Base-by-base conservation (phyloP, 371 early-diverging fungal species). In the Mucor piriformis region DNA sequence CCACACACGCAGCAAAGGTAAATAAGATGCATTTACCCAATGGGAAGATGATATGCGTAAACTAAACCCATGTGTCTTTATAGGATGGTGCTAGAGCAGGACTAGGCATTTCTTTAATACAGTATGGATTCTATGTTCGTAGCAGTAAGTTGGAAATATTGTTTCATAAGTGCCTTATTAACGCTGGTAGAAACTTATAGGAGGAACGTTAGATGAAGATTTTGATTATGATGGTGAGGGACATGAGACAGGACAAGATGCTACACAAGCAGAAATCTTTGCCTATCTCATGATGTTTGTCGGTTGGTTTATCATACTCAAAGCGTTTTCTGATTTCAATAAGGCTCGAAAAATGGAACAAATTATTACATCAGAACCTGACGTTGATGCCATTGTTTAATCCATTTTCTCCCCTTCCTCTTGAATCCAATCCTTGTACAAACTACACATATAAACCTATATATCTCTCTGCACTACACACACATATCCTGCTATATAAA, bases 1-100 rank as follows among this genome's bases (percentile, higher is more conserved):
- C 87, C 34, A 79, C 82, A 25, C 87, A 87, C 62, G 83, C 87
- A 15, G 79, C 84, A 40, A 85, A 85, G 74, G 82, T 79, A 73
- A 38, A 5, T 54, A 3, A 29, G n/a, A n/a, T n/a, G n/a, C n/a
- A n/a, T n/a, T n/a, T n/a, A n/a, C n/a, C n/a, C n/a, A n/a, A n/a
- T n/a, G n/a, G n/a, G n/a, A n/a, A n/a, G n/a, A n/a, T n/a, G n/a
- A n/a, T n/a, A n/a, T n/a, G n/a, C n/a, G n/a, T n/a, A n/a, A n/a
- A n/a, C n/a, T n/a, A n/a, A n/a, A n/a, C n/a, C n/a, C n/a, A n/a
- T n/a, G n/a, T n/a, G n/a, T n/a, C n/a, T n/a, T n/a, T 6, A 38
- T 47, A 84, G 82, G 67, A 85, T 61, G 85, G 86, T 27, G 81
- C 86, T 29, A 70, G 72, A 43, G 77, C 84, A 18, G 86, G 88